Base-by-base conservation (phyloP, 2,329 filamentous ascomycete species). In the Exophiala mesophila region DNA sequence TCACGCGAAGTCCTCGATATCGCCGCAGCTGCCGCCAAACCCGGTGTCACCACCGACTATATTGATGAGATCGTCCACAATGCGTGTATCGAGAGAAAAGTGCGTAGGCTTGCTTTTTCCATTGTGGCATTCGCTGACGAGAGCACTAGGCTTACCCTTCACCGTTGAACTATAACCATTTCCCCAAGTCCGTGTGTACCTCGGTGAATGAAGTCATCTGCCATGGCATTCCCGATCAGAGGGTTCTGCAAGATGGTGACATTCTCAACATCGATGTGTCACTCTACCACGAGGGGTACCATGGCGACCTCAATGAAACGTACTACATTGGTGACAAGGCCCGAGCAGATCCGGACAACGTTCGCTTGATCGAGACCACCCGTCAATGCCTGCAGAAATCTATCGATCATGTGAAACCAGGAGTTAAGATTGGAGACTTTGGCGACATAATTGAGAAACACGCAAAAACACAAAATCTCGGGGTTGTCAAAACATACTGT, bases 241-340 rank as follows among this genome's bases (percentile, higher is more conserved):
- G 92, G 41, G 74, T 85, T 5, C 75, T 98, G 1, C 68, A 88
- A 51, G 90, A 98, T 55, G 92, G 92, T 49, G 92, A 98, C 59
- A 97, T 98, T 53, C 71, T 98, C 59, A 98, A 98, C 69, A 88
- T 98, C 54, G 92, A 98, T 57, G 86, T 98, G 4, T 89, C 88
- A 1, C 71, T 98, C 31, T 98, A 94, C 66, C 88, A 97, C 63
- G 85, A 83, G 48, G 92, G 92, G 40, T 97, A 90, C 70, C 92
- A 98, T 62, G 88, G 88, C 41, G 92, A 98, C 63, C 72, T 98
- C 41, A 98, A 98, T 70, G 92, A 98, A 71, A 98, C 92, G 9
- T 98, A 97, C 70, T 98, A 98, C 63, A 85, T 98, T 35, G 92
- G 92, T 43, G 85, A 94, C 56, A 88, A 85, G 60, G 86, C 92